Evolutionary conservation across 2,329 filamentous ascomycete species (phyloP), one percentile per base, ranked within the genome.

Genomic region (Ophidiomyces ophidiicola): DNA sequence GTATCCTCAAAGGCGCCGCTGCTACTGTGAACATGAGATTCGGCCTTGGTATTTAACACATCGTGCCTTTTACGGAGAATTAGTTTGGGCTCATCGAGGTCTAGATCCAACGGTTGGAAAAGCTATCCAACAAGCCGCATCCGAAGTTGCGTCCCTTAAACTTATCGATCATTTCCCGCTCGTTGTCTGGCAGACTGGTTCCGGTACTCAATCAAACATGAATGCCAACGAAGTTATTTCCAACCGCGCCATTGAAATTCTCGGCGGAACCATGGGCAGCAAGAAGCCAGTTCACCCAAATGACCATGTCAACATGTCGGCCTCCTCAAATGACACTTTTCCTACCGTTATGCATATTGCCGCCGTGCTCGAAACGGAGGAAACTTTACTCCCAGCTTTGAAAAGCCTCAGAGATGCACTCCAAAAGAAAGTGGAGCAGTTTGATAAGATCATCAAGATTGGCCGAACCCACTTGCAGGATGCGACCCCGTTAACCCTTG

Each of bases 161-260:
- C 80, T 96, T 54, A 64, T 92, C 56, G 87, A 94, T 64, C 88
- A 96, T 72, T 96, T 98, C 69, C 90, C 90, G 49, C 82, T 96
- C 45, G 88, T 96, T 42, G 88, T 98, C 58, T 98, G 90, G 90
- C 90, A 98, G 72, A 98, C 90, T 39, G 90, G 90, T 48, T 96
- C 90, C 36, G 90, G 90, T 59, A 96, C 90, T 20, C 90, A 96
- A 72, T 94, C 87, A 63, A 96, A 94, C 77, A 96, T 96, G 90
- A 98, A 98, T 70, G 87, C 88, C 61, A 98, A 98, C 71, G 90
- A 98, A 65, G 90, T 98, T 65, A 96, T 98, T 65, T 94, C 88
- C 49, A 98, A 96, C 76, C 84, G 90, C 50, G 90, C 90, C 49
- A 96, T 96, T 64, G 88, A 96, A 71, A 93, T 96, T 48, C 74